phyloP scores from a whole-genome alignment of 345 rosid genomes.

The Cardamine chenopodiifolia region DNA sequence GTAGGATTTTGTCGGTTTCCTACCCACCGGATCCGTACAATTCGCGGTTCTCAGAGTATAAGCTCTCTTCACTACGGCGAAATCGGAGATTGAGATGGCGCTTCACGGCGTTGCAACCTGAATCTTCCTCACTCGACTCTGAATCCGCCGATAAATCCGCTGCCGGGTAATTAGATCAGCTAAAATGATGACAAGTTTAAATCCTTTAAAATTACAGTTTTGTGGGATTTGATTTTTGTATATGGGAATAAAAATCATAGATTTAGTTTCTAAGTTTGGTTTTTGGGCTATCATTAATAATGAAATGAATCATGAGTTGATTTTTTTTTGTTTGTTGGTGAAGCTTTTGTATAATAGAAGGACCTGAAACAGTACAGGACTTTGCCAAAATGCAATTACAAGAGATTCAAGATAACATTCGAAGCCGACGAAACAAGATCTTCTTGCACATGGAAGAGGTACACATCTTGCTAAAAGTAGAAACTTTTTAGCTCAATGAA shows the following conservation, averaged over 20 bases:
- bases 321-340: conserved; percentile 10
- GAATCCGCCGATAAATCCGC: conserved; percentile 58
- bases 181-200: not conserved
- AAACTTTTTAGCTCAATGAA: not conserved
- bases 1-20: conserved; percentile 61
- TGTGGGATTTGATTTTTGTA: not conserved
- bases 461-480: not conserved
- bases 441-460: conserved; percentile 98
- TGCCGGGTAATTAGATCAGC: conserved; percentile 46
- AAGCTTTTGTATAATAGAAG: conserved; percentile 98
- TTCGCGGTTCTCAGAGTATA: conserved; percentile 7
- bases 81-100: conserved; percentile 54
- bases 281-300: not conserved
- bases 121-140: conserved; percentile 62
- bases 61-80: conserved; percentile 31
- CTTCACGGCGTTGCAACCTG: conserved; percentile 56
- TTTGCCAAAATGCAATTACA: conserved; percentile 84
- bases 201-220: not conserved
- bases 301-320: not conserved
- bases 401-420: conserved; percentile 93
- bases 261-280: too few relatives aligned
- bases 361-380: conserved; percentile 94
- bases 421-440: conserved; percentile 91
- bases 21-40: conserved; percentile 47
- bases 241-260: too few relatives aligned